Base-by-base conservation (phyloP, 257 asterid genomes). In the Ilex asprella region DNA sequence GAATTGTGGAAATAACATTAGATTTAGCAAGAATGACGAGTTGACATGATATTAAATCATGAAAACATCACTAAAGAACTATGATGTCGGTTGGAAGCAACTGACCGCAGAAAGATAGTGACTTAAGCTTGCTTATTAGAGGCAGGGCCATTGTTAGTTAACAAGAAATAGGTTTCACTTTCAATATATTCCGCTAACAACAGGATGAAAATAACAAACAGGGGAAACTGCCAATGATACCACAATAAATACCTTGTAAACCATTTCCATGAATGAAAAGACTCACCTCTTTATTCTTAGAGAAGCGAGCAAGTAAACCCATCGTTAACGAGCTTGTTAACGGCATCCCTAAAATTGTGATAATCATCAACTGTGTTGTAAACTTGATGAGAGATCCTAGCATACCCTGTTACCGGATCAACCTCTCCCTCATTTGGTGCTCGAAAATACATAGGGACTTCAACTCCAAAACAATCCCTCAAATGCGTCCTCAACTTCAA, bases 351-450 rank as follows among this genome's bases (percentile, higher is more conserved):
- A 41, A 91, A 69, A 72, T 83, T 79, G 58, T 61, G 63, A 55
- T 91, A 91, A 75, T 91, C 96, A 56, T 78, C 95, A 10, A 60
- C 67, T 16, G 70, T 82, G 67, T 87, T 91, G 51, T 91, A 91
- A 66, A 91, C 96, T 75, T 91, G 96, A 79, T 91, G 93, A 51
- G 97, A 87, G 64, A 91, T 91, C 75, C 97, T 84, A 0, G 87
- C 95, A 73, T 87, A 91, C 9, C 94, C 97, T 0, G 96, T 84
- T 31, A 84, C 55, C 0, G 77, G 64, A 21, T 69, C 74, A 30
- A 67, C 64, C 64, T 82, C 89, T 16, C 77, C 95, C 31, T 82
- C 87, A 63, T 73, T 31, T 0, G 86, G 79, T 21, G 49, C 80
- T 67, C 86, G 73, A 41, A 74, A 84, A 58, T 87, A 82, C 60